A percentile compares a stretch with the other conserved stretches of the same genome.
These are phyloP conservation scores for Backusella macrospora DNA, from an alignment of 192 early-diverging fungal genomes.

Conservation along the genomic window DNA sequence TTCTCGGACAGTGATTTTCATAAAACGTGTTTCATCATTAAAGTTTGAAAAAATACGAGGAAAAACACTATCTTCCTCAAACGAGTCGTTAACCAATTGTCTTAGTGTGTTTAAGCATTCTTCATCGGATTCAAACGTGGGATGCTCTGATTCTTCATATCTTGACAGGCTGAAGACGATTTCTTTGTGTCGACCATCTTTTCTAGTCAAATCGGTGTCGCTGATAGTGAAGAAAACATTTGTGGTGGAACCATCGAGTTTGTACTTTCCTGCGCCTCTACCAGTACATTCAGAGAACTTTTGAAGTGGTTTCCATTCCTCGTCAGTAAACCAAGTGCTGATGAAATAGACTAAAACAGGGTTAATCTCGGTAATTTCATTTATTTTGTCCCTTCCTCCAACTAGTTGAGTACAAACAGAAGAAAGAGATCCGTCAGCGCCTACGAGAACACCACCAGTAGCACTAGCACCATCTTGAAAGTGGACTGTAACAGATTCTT, in stretches of 20 bases:
- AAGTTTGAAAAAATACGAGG: background rate
- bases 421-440: slow-evolving; percentile 41
- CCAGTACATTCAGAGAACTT: background rate
- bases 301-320: slow-evolving; percentile 2
- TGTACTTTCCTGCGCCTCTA: background rate
- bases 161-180: background rate
- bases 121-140: background rate
- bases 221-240: background rate
- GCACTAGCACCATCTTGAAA: slow-evolving; percentile 23
- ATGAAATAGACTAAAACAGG: background rate
- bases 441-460: slow-evolving; percentile 36
- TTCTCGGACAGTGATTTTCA: slow-evolving; percentile 19
- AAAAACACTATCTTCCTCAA: background rate
- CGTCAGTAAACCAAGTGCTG: slow-evolving; percentile 13
- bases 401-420: slow-evolving; percentile 26
- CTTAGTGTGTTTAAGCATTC: background rate
- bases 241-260: background rate
- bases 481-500: slow-evolving; percentile 24
- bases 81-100: background rate
- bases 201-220: background rate
- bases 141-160: background rate
- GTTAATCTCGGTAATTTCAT: background rate
- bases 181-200: background rate
- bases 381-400: background rate
- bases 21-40: background rate